Evolutionary conservation across 75 land plant genomes (phyloP), one percentile per base, ranked within the genome.

Genomic region (Selaginella tamariscina): DNA sequence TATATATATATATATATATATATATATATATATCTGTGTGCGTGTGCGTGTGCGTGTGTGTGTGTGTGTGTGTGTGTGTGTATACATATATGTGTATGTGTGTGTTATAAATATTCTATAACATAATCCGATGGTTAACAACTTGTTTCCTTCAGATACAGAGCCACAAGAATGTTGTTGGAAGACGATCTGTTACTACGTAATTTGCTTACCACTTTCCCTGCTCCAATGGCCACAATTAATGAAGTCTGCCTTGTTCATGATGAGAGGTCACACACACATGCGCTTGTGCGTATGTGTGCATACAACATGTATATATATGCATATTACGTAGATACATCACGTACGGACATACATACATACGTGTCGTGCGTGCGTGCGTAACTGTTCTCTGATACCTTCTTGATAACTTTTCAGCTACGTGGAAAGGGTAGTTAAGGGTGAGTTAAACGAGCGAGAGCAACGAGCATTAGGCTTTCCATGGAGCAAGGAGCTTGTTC

Each of bases 381-480:
- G 49, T 5, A 39, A 5, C 49, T 39, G 5, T 39, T 5, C 15
- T 39, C 15, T 5, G 15, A 5, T 39, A 5, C 15, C 49, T 39
- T 39, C 49, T 39, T 39, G 5, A 15, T 5, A 39, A 39, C 15
- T 39, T 39, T 39, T 8, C 74, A 76, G 78, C 30, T 76, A 76
- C 55, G 64, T 76, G 9, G 65, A 76, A 1, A 71, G 70, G 29
- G 33, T 76, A 21, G 24, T 66, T 33, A 64, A 55, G 23, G 78
- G 78, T 20, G 64, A 1, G 0, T 39, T 76, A 44, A 30, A 67
- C 21, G 70, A 71, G 54, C 39, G 56, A 24, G 70, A 76, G 33
- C 78, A 76, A 30, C 33, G 70, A 20, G 68, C 33, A 27, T 30
- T 76, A n/a, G 78, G 78, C 22, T 76, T 76, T 27, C 78, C 78